Evolutionary conservation across 2,329 filamentous ascomycete genomes (phyloP), one percentile per base, ranked within the genome.

Genomic region (Xylariaceae sp.): DNA sequence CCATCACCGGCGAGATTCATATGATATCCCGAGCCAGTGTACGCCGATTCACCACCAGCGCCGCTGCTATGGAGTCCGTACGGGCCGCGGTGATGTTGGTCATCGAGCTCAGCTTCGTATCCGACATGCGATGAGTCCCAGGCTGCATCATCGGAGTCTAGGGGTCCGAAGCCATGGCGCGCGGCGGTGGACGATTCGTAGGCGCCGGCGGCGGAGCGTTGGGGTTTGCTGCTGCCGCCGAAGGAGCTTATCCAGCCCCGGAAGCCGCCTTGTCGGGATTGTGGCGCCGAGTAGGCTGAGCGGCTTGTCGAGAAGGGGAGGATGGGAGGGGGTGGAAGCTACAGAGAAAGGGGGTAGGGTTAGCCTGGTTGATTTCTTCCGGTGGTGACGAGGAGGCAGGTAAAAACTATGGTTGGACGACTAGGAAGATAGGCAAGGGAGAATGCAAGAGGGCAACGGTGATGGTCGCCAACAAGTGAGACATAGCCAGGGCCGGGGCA

Each of bases 101-200:
- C 57, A 0, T 83, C 84, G 5, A 89, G 70, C 65, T 90, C 86
- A n/a, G 44, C 80, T 64, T 91, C 87, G 56, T 82, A 75, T 47
- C 86, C 86, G 4, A 94, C 87, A n/a, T n/a, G n/a, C 48, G 86
- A 75, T 52, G 86, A 69, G 68, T 93, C 88, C 89, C 89, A 95
- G 2, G 88, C 87, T n/a, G n/a, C n/a, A 60, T 91, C 87, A 62
- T 94, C 88, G 1, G 86, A 86, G 59, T 93, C 88, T 37, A 89
- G 75, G 4, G 82, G 73, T 2, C 83, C 81, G 63, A 86, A 83
- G 19, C 80, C 80, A 43, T 78, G 67, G 44, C 74, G 72, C 37
- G 69, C 68, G 25, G 65, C 52, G 17, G 65, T 65, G 32, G 35
- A 76, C 69, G 57, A 72, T 55, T 90, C 86, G 70, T 89, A 90